Conservation (phyloP, 257 asterid species). For the Przewalskia tangutica region DNA sequence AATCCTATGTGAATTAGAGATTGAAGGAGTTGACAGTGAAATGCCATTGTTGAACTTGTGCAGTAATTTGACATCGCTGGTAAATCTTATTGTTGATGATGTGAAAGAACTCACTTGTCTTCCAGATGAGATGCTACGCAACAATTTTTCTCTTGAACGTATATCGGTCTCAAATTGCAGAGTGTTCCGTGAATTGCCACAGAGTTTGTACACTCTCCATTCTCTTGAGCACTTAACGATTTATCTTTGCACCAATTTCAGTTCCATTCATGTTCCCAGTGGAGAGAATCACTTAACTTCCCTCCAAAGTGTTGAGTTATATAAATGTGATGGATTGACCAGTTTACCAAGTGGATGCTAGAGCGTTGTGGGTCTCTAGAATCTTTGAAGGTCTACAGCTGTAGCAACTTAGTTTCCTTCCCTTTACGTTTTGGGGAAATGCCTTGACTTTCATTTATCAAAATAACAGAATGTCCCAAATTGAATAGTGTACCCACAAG, state of each 20-base stretch:
- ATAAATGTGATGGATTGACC: background rate
- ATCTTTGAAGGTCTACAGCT: fast-evolving
- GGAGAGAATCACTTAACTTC: background rate
- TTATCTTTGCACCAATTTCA: background rate
- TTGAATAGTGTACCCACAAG: background rate
- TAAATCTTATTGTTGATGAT: background rate
- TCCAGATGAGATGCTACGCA: background rate
- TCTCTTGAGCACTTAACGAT: background rate
- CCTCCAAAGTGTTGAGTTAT: background rate
- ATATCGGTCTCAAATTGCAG: background rate
- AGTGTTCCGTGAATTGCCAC: slow-evolving; percentile 6
- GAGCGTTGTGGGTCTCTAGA: background rate
- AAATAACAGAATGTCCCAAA: background rate
- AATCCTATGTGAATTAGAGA: background rate
- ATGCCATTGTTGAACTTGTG: slow-evolving; percentile 5
- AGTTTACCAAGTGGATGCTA: slow-evolving; percentile 11
- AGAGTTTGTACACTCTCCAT: background rate
- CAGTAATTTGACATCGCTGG: slow-evolving; percentile 8
- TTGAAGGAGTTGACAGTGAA: background rate
- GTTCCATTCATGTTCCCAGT: background rate
- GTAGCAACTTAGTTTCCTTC: background rate
- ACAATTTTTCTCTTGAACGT: background rate
- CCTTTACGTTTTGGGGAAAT: background rate
- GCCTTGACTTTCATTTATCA: background rate
- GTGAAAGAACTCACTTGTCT: background rate